Evolutionary conservation across 2,329 filamentous ascomycete species (phyloP), one percentile per base, ranked within the genome.

Genomic region (Ustulina deusta): DNA sequence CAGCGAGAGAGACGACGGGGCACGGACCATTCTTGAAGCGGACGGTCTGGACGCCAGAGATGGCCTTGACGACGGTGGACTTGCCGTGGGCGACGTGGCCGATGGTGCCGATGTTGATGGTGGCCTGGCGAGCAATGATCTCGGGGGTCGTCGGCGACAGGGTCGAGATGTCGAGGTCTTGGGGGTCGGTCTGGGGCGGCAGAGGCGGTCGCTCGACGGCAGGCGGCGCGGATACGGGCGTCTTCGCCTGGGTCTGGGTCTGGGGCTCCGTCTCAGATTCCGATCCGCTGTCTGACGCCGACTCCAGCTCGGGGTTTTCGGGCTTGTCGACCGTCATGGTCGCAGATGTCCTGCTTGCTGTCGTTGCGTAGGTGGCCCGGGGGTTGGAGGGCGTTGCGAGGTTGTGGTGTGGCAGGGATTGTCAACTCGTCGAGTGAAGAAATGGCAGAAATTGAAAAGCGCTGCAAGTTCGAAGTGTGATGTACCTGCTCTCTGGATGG

Each of bases 11-110:
- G 5, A n/a, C 13, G 22, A 10, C 17, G 27, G 38, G 20, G 32
- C 15, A 65, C 69, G 60, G 32, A 70, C 69, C 66, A 85, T 98
- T 99, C 91, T 99, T 99, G 88, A 99, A 99, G 75, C 96, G 90
- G 79, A 99, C 96, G 20, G 96, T 99, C 87, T 99, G 96, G 72
- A 99, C 96, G 71, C 96, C 96, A 1, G 96, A 98, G 77, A 99
- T 98, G 77, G 96, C 96, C 87, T 99, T 99, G 77, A 99, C 96
- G 58, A 99, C 96, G 25, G 96, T 99, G 69, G 93, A 97, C 83
- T 98, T 98, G 80, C 95, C 95, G 91, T 98, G 95, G 79, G 96
- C 96, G 86, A 98, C 95, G 82, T 98, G 96, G 64, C 95, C 95
- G 81, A 99, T 98, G 69, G 96, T 97, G 73, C 95, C 96, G 76